A percentile compares a stretch with the other conserved stretches of the same genome.
Conservation (phyloP, 495 filamentous ascomycete species). For the Lophiotrema nucula region DNA sequence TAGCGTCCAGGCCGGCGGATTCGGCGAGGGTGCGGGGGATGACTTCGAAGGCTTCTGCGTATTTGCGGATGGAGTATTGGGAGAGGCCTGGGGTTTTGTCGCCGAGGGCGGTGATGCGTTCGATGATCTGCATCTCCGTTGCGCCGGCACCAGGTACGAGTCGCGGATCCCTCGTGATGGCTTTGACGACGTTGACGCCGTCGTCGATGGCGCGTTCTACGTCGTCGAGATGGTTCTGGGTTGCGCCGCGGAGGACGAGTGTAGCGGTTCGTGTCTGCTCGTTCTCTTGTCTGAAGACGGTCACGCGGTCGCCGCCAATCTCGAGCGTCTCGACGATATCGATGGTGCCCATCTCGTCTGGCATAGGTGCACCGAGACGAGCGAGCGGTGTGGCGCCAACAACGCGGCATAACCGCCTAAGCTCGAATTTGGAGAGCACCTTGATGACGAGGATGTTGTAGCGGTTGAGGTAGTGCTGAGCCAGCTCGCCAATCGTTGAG, state of each 20-base stretch:
- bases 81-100: conserved; percentile 89
- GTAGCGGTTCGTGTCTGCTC: conserved; percentile 90
- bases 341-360: conserved; percentile 95
- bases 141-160: conserved; percentile 94
- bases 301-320: conserved; percentile 97
- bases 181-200: conserved; percentile 98
- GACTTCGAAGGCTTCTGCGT: conserved; percentile 95
- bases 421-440: conserved; percentile 96
- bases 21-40: conserved; percentile 91
- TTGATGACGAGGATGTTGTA: conserved; percentile 95
- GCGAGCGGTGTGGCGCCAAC: conserved; percentile 95
- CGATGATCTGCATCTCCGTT: conserved; percentile 91
- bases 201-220: conserved; percentile 97
- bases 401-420: conserved; percentile 88
- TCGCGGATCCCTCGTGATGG: conserved; percentile 87
- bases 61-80: conserved; percentile 96
- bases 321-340: conserved; percentile 97
- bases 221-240: conserved; percentile 96
- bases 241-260: conserved; percentile 91
- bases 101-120: conserved; percentile 81
- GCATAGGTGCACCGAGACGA: conserved; percentile 95
- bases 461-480: conserved; percentile 95
- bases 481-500: conserved; percentile 88
- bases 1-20: conserved; percentile 91
- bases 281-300: conserved; percentile 96